phyloP scores from a whole-genome alignment of 805 yeast genomes.

The Zygosaccharomyces siamensis region DNA sequence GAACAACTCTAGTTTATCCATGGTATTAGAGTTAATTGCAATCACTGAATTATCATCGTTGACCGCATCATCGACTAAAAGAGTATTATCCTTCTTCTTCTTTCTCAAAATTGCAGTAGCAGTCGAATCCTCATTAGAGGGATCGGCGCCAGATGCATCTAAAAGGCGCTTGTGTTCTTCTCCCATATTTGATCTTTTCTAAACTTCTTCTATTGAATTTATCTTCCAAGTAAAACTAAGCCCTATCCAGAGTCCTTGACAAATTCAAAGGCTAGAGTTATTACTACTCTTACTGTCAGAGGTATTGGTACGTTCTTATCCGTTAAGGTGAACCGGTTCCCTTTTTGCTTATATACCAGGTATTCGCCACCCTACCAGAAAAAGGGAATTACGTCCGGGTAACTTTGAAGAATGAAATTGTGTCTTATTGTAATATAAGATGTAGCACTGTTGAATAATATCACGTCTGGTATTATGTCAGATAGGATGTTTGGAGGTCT shows the following conservation, averaged over 20 bases:
- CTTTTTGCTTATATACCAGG: constrained; percentile 6
- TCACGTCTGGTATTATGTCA: not conserved
- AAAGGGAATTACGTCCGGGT: constrained; percentile 5
- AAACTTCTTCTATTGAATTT: not conserved
- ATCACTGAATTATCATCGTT: constrained; percentile 96
- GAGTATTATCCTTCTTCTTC: constrained; percentile 95
- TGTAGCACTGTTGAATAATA: not conserved
- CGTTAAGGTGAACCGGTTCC: constrained; percentile 2
- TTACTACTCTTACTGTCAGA: not conserved
- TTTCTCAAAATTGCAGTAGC: constrained; percentile 97
- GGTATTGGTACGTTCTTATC: not conserved
- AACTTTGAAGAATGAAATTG: not conserved
- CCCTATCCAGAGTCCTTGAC: not conserved
- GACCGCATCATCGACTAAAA: constrained; percentile 93
- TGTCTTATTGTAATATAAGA: not conserved
- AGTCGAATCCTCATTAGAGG: constrained; percentile 58
- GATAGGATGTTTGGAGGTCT: not conserved
- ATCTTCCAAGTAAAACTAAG: not conserved
- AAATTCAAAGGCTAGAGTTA: not conserved
- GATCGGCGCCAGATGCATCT: constrained; percentile 66
- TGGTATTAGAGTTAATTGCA: constrained; percentile 89
- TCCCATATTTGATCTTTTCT: constrained; percentile 21
- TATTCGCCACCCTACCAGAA: constrained; percentile 7
- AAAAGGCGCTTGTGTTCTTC: constrained; percentile 43
- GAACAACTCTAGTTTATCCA: constrained; percentile 91